phyloP scores from a whole-genome alignment of 1,284 basidiomycete genomes.

The Veloboletus limbatus region DNA sequence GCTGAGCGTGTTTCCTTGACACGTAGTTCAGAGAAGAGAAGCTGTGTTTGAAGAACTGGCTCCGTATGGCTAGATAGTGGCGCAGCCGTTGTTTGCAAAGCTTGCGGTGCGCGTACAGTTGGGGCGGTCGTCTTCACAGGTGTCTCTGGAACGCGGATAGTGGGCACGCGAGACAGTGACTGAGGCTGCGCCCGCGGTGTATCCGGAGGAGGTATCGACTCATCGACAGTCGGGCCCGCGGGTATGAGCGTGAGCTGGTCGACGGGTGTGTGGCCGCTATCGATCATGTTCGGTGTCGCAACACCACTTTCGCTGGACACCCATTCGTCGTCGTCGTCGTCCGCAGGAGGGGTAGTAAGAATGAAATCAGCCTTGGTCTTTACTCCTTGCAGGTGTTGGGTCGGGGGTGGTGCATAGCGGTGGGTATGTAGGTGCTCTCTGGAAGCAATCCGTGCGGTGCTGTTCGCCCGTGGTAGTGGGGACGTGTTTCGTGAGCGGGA shows the following conservation, averaged over 20 bases:
- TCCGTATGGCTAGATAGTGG: slow-evolving; percentile 17
- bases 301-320: slow-evolving; percentile 73
- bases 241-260: slow-evolving; percentile 24
- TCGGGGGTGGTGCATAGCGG: slow-evolving; percentile 35
- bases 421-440: slow-evolving; percentile 44
- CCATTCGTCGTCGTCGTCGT: slow-evolving; percentile 70
- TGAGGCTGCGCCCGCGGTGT: slow-evolving; percentile 29
- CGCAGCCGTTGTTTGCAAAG: slow-evolving; percentile 16
- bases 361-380: slow-evolving; percentile 58
- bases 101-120: slow-evolving; percentile 24
- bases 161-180: slow-evolving; percentile 35
- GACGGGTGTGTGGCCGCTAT: slow-evolving; percentile 38
- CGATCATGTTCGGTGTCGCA: slow-evolving; percentile 55
- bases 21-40: slow-evolving; percentile 20
- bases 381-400: slow-evolving; percentile 34
- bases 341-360: slow-evolving; percentile 48
- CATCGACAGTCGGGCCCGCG: slow-evolving; percentile 14
- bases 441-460: slow-evolving; percentile 48
- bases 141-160: slow-evolving; percentile 32
- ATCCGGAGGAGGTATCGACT: slow-evolving; percentile 26
- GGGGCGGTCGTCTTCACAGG: slow-evolving; percentile 21
- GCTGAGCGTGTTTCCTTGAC: slow-evolving; percentile 39
- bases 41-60: slow-evolving; percentile 17
- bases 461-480: slow-evolving; percentile 46
- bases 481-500: slow-evolving; percentile 35